Evolutionary conservation across 805 yeast species (phyloP), one percentile per base, ranked within the genome.

Genomic region (Wickerhamiella domercqiae): DNA sequence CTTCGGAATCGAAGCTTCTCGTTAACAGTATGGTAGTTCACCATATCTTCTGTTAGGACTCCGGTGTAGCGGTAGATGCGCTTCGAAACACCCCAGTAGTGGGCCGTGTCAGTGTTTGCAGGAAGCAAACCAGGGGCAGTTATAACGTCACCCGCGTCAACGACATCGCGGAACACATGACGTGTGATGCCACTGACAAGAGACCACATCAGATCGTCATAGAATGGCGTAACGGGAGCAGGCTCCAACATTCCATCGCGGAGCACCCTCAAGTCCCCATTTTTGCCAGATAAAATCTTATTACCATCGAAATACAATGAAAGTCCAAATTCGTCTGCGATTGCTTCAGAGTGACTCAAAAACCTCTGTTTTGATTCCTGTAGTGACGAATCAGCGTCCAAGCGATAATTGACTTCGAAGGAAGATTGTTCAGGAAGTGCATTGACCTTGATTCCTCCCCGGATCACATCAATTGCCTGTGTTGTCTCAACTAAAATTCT

Each of bases 391-490:
- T 73, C 82, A 32, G 73, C 58, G 15, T 71, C 67, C 39, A 79
- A 63, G 50, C 93, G 64, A 49, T 77, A 78, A 55, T 81, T 79
- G 32, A 75, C 62, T 24, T 65, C 51, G 30, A 74, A 61, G 24
- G 57, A 54, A 2, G 70, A 70, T 18, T 62, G 55, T 51, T 79
- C 87, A 2, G 93, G 93, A 33, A 80, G 59, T 1, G 90, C 84
- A 50, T 80, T 80, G 19, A 75, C 65, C 57, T 80, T 80, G 40
- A 73, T 67, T 31, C 93, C 93, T 20, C 90, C 90, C 7, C 57
- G 50, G 42, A 81, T 63, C 18, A 75, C 64, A 49, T 77, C 83
- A 33, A 68, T 64, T 0, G 87, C 78, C 55, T 73, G 80, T 3
- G 82, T 67, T 0, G 87, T 78, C 38, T 66, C 60, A 18, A 75